Evolutionary conservation across 306 rosid species (phyloP).

Genomic region (Lithocarpus polystachyus): DNA sequence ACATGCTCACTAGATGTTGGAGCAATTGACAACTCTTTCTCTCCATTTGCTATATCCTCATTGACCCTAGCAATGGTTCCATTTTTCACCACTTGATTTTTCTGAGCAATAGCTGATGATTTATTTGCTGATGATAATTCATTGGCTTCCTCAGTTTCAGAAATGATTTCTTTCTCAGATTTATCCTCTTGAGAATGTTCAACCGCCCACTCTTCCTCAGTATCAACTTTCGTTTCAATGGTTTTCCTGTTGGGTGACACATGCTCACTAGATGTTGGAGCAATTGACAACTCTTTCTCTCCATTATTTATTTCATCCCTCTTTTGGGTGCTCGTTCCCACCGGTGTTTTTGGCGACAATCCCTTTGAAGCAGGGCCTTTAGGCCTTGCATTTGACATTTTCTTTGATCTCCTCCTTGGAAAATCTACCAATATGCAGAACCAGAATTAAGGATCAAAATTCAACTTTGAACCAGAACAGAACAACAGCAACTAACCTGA

Average conservation of each 20-base stretch:
- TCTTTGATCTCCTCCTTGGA: conserved; percentile 62
- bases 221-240: conserved; percentile 27
- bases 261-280: conserved; percentile 45
- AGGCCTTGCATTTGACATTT: conserved; percentile 44
- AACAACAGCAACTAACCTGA: conserved; percentile 45
- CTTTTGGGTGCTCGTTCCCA: conserved; percentile 34
- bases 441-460: not conserved
- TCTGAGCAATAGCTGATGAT: conserved; percentile 19
- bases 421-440: conserved; percentile 43
- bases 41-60: conserved; percentile 35
- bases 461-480: not conserved
- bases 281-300: conserved; percentile 40
- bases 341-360: conserved; percentile 39
- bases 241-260: conserved; percentile 20
- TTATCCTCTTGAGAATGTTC: conserved; percentile 32
- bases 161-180: conserved; percentile 29
- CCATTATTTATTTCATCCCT: conserved; percentile 35
- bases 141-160: conserved; percentile 33
- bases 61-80: conserved; percentile 25
- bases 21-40: conserved; percentile 42
- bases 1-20: conserved; percentile 42
- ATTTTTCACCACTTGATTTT: conserved; percentile 28
- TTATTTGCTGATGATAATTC: conserved; percentile 31
- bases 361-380: conserved; percentile 55
- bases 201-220: conserved; percentile 32